Base-by-base conservation (phyloP, 257 asterid species). In the Plantago ovata region DNA sequence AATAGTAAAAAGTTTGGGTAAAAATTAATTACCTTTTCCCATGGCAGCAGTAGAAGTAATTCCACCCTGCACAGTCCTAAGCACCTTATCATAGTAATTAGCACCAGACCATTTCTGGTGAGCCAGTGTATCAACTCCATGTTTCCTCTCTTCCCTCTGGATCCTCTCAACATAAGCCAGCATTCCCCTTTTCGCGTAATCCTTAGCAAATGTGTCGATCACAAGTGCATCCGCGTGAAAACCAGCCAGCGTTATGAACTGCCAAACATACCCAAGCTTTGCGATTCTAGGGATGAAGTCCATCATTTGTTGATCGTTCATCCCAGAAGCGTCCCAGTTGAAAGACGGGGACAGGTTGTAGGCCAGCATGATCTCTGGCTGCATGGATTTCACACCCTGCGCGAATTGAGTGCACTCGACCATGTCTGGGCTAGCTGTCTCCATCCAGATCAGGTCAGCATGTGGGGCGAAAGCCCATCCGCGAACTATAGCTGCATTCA, bases 31-130 rank as follows among this genome's bases (percentile, higher is more conserved):
- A 66, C 97, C 99, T 89, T 82, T 93, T 46, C 97, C 99, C 97
- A 93, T 89, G 15, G 99, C 96, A 23, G 97, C 99, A 61, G 97
- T 93, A 0, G 99, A 93, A 42, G 95, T 86, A 48, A 89, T 82
- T 49, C 99, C 99, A 24, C 99, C 97, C 68, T 93, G 99, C 59
- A 93, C 99, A 32, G 94, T 84, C 77, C 92, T 81, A 13, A 93
- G 87, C 33, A 93, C 95, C 43, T 86, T 79, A 24, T 93, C 99
- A 58, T 93, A 89, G 77, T 89, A 89, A 76, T 89, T 93, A 5
- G 97, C 98, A 13, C 97, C 98, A 33, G 97, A 93, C 98, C 98
- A 93, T 53, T 93, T 89, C 76, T 93, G 99, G 65, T 93, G 97
- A 56, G 99, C 96, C 81, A 93, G 56, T 3, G 99, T 93, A n/a